Conservation (phyloP, 306 rosid genomes). For the Cucumis melo region DNA sequence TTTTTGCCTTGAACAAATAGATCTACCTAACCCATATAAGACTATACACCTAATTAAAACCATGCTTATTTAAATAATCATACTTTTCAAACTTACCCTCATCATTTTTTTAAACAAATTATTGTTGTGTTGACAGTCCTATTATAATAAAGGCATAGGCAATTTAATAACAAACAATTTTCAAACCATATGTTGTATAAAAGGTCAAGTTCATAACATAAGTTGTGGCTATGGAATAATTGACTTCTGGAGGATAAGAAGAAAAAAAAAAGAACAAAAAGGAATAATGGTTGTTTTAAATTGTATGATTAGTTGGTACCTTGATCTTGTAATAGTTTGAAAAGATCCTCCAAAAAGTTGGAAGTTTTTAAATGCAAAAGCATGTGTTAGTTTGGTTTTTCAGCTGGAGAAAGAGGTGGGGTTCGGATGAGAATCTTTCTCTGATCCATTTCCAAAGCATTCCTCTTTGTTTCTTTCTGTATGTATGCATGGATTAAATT, state of each 20-base stretch:
- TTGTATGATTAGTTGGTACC: background rate
- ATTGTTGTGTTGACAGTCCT: background rate
- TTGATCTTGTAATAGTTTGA: background rate
- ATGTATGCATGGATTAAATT: background rate
- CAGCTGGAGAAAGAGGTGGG: background rate
- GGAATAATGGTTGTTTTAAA: background rate
- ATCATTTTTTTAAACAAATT: background rate
- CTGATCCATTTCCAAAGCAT: background rate
- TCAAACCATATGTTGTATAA: background rate
- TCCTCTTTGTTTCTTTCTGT: slow-evolving; percentile 1
- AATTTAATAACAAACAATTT: background rate
- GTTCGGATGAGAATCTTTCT: background rate
- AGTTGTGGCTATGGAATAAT: slow-evolving; percentile 3
- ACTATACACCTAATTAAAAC: background rate
- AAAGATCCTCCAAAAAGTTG: background rate
- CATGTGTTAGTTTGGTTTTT: slow-evolving; percentile 3
- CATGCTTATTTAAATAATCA: background rate
- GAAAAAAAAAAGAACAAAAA: background rate
- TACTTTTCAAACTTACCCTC: background rate
- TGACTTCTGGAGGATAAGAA: background rate
- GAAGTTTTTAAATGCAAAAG: background rate
- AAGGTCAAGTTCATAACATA: background rate
- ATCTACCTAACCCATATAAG: slow-evolving; percentile 5
- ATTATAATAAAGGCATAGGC: background rate
- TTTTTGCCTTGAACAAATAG: background rate